Percentiles rank a stretch among this genome's conserved stretches.
These are phyloP conservation scores for Penicilliopsis zonata DNA, from an alignment of 495 filamentous ascomycete genomes.

Conservation along the genomic window DNA sequence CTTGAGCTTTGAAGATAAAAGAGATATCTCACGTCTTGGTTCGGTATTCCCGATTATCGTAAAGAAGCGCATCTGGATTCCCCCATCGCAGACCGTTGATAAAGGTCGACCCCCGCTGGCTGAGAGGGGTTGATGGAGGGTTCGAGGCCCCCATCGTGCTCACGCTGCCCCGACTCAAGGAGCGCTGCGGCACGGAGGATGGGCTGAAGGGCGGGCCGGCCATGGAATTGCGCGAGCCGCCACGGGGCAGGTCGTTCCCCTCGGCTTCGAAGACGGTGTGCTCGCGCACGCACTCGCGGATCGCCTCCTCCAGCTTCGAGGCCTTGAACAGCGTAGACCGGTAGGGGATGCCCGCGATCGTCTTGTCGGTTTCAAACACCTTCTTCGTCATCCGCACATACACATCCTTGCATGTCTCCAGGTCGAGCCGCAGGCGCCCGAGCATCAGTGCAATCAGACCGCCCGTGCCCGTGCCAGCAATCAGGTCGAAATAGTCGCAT, in stretches of 20 bases:
- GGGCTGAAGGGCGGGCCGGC: slow-evolving; percentile 26
- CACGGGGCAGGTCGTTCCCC: slow-evolving; percentile 50
- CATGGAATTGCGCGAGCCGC: slow-evolving; percentile 20
- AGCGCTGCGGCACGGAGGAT: slow-evolving; percentile 27
- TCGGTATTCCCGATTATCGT: slow-evolving; percentile 71
- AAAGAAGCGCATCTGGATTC: slow-evolving; percentile 52
- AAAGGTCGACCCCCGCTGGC: slow-evolving; percentile 23
- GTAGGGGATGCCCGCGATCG: slow-evolving; percentile 86
- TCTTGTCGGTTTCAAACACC: slow-evolving; percentile 98
- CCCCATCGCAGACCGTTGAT: slow-evolving; percentile 39
- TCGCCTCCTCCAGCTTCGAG: slow-evolving; percentile 87
- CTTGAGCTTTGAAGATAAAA: neutral
- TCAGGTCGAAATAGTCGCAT: slow-evolving; percentile 97
- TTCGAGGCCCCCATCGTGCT: slow-evolving; percentile 23
- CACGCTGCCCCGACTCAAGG: slow-evolving; percentile 31
- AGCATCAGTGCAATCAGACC: slow-evolving; percentile 96
- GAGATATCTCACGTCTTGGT: slow-evolving; percentile 75
- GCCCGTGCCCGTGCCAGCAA: slow-evolving; percentile 87
- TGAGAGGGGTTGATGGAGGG: slow-evolving; percentile 11
- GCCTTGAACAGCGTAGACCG: slow-evolving; percentile 93
- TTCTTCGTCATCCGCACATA: slow-evolving; percentile 88
- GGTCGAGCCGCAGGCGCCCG: slow-evolving; percentile 76
- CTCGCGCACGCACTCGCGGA: slow-evolving; percentile 76
- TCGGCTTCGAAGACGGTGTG: slow-evolving; percentile 73
- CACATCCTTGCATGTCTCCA: slow-evolving; percentile 92